These are phyloP conservation scores for Aspergillus intermedius DNA, from an alignment of 2,329 filamentous ascomycete genomes.

Conservation along the genomic window DNA sequence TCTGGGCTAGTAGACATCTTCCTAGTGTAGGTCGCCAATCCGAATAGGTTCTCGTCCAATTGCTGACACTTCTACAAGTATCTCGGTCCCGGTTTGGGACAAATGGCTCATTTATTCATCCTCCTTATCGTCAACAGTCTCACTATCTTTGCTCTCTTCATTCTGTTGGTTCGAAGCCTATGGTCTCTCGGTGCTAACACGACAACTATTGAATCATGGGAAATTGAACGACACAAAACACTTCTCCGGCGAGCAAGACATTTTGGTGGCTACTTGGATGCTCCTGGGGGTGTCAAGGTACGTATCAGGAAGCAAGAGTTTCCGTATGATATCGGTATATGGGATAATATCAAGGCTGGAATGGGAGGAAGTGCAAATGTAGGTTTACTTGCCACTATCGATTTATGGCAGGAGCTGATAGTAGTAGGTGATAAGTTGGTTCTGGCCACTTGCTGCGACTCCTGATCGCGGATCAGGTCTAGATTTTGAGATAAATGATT, in stretches of 20 bases:
- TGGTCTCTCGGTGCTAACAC: slow-evolving; percentile 53
- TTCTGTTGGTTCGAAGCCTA: slow-evolving; percentile 50
- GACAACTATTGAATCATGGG: slow-evolving; percentile 61
- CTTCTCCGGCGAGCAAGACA: slow-evolving; percentile 40
- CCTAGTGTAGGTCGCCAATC: slow-evolving; percentile 46
- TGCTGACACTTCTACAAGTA: slow-evolving; percentile 39
- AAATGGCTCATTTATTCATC: slow-evolving; percentile 52
- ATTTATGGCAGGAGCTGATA: slow-evolving; percentile 1
- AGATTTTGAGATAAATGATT: slow-evolving; percentile 53
- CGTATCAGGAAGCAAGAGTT: slow-evolving; percentile 56
- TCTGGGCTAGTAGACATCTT: slow-evolving; percentile 52
- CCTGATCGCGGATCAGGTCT: slow-evolving; percentile 43
- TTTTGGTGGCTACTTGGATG: slow-evolving; percentile 54
- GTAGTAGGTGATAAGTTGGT: slow-evolving; percentile 47
- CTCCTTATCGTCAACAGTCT: slow-evolving; percentile 50
- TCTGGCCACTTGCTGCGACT: slow-evolving; percentile 54
- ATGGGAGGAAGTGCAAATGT: slow-evolving; percentile 52
- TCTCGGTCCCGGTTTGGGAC: slow-evolving; percentile 48
- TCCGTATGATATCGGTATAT: slow-evolving; percentile 60
- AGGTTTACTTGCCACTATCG: slow-evolving; percentile 5
- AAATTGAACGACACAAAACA: slow-evolving; percentile 45
- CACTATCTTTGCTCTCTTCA: slow-evolving; percentile 48
- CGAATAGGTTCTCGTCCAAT: background rate
- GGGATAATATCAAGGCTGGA: slow-evolving; percentile 51
- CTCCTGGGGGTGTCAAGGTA: slow-evolving; percentile 50